phyloP scores from a whole-genome alignment of 176 grass and related monocot genomes.

The Dendrocalamus sinicus region DNA sequence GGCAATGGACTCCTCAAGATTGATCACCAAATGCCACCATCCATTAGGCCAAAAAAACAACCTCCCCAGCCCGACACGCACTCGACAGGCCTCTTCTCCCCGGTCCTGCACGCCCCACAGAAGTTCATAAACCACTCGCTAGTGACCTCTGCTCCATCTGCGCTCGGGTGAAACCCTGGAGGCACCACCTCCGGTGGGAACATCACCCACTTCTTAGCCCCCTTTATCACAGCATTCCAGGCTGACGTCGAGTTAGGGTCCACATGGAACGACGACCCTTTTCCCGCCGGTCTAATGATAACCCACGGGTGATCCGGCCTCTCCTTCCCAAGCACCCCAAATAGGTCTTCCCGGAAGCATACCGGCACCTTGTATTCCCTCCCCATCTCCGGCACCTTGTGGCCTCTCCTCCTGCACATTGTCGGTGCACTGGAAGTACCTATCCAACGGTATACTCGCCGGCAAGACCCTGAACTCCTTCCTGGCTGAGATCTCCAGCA shows the following conservation, averaged over 20 bases:
- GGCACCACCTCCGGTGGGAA: constrained; percentile 87
- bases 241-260: constrained; percentile 92
- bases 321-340: constrained; percentile 76
- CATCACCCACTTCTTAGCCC: constrained; percentile 91
- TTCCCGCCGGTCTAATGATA: constrained; percentile 84
- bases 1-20: constrained; percentile 93
- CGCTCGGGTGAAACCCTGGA: constrained; percentile 74
- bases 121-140: constrained; percentile 99
- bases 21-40: constrained; percentile 99
- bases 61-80: constrained; percentile 73
- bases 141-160: constrained; percentile 83
- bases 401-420: constrained; percentile 83
- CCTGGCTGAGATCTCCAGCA: constrained; percentile 53
- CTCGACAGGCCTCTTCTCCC: constrained; percentile 84
- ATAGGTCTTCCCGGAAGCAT: constrained; percentile 85
- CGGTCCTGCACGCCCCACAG: constrained; percentile 67
- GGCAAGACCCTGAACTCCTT: constrained; percentile 68
- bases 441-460: constrained; percentile 68
- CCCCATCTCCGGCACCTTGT: constrained; percentile 70
- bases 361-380: constrained; percentile 72
- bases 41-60: constrained; percentile 92
- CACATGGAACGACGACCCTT: constrained; percentile 90
- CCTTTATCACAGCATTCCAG: constrained; percentile 90
- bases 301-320: constrained; percentile 88
- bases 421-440: constrained; percentile 74